phyloP scores from a whole-genome alignment of 805 yeast species.

The Yamadazyma scolyti region DNA sequence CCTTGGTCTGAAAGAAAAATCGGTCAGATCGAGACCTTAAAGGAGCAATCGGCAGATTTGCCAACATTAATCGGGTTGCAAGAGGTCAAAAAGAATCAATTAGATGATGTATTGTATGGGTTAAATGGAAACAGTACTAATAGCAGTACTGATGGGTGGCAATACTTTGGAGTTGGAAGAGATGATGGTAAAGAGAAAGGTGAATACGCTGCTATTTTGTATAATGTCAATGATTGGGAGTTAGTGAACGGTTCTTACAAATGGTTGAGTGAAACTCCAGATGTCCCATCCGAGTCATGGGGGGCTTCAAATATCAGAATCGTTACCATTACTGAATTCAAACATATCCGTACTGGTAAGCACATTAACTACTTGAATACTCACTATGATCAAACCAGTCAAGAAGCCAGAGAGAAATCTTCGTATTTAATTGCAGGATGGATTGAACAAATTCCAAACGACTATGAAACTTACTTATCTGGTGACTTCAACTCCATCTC shows the following conservation, averaged over 20 bases:
- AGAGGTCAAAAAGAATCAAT: conserved; percentile 40
- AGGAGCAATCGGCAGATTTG: conserved; percentile 1
- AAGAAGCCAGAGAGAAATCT: conserved; percentile 41
- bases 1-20: conserved; percentile 44
- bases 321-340: conserved; percentile 37
- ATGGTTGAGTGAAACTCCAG: conserved; percentile 57
- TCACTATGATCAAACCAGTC: conserved; percentile 50
- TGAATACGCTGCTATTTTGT: conserved; percentile 50
- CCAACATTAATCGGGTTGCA: conserved; percentile 38
- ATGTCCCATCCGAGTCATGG: conserved; percentile 41
- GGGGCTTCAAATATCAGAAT: conserved; percentile 40
- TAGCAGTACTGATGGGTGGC: conserved; percentile 39
- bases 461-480: conserved; percentile 38
- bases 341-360: conserved; percentile 42
- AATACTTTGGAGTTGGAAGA: conserved; percentile 45
- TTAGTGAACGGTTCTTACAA: conserved; percentile 39
- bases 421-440: conserved; percentile 43
- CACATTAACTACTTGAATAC: conserved; percentile 42
- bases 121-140: conserved; percentile 22
- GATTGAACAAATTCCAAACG: conserved; percentile 27
- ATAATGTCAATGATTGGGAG: conserved; percentile 32
- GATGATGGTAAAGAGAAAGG: conserved; percentile 49
- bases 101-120: conserved; percentile 32
- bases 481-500: conserved; percentile 55
- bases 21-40: conserved; percentile 23